Evolutionary conservation across 108 stramenopile genomes (phyloP), one percentile per base, ranked within the genome.

Genomic region (Epithemia pelagica): DNA sequence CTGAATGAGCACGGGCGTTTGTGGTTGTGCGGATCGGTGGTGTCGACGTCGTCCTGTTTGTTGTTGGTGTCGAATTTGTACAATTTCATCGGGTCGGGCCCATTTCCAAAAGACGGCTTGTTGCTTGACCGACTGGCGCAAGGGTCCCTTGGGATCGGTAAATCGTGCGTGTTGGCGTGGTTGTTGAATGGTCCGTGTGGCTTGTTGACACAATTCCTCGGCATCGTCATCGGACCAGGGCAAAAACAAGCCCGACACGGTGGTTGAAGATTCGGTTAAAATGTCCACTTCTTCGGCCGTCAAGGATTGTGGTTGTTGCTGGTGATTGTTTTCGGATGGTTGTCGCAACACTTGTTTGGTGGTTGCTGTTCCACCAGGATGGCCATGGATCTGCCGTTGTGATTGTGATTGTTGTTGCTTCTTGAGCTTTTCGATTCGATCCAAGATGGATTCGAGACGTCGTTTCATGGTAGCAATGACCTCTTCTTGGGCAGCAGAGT

Each of bases 221-320:
- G 78, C 89, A 62, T 92, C 88, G 15, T 83, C 81, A 30, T 92
- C 86, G 25, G 81, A 78, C 82, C 86, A 92, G 1, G 91, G 91
- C 53, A 89, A 67, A 63, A 89, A 89, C 0, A 88, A 18, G 2
- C 84, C 80, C 26, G 79, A 75, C 0, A 84, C 76, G 32, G 89
- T 88, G 0, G 68, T 28, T 8, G 86, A 87, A 2, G 83, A 83
- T 30, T 71, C 66, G 28, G 64, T 79, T 31, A 92, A 79, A 54
- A 92, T 81, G 23, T 67, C 64, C 0, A 89, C 77, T 69, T 92
- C 91, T 25, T 83, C 66, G 32, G 63, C 26, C 21, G 87, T 79
- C 1, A 85, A 46, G 15, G 37, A 5, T 46, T 46, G 37, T 15
- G 10, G 5, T 10, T 46, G 5, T 15, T 5, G 5, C 37, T 46